Base-by-base conservation (phyloP, 805 yeast species). In the Wickerhamiella siamensis region DNA sequence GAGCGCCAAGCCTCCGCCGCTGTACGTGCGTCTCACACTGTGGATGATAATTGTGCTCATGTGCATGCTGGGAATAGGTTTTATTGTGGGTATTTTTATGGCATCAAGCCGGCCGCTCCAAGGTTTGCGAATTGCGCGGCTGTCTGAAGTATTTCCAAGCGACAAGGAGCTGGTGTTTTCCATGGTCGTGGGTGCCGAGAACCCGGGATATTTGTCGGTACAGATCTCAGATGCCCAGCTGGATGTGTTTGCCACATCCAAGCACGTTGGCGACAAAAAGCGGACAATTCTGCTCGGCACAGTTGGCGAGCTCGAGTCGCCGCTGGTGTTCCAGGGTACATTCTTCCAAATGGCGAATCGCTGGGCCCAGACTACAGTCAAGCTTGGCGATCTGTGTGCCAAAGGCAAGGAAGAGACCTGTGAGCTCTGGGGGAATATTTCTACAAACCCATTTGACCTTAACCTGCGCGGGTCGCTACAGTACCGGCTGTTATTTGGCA, bases 41-140 rank as follows among this genome's bases (percentile, higher is more conserved):
- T 62, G 64, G 63, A 40, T 54, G 31, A 41, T 55, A 33, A 40
- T 61, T 10, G 41, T 50, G n/a, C 46, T 33, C 53, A 44, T 59
- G 32, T 39, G 50, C 32, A 44, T 59, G 18, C 47, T 61, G 31
- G 51, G 48, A 4, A 37, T 80, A 24, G 95, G 95, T 1, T 84
- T 88, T 53, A 65, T 81, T 4, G 67, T 79, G 53, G 97, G 97
- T 0, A 83, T 87, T 54, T 62, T 86, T 2, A 63, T 87, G 33
- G 95, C 95, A 0, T 77, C 94, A 1, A 78, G 84, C 16, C 84
- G 83, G 51, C 95, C 88, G 43, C 63, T 88, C 42, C 75, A 79
- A 40, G 70, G 72, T 46, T 78, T 84, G 16, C 62, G 71, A 17
- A 72, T 87, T 8, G 57, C 65, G 2, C 63, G 74, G n/a, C 66